Percentiles rank a stretch among this genome's conserved stretches.
phyloP scores from a whole-genome alignment of 257 asterid genomes.

The Thymus quinquecostatus region DNA sequence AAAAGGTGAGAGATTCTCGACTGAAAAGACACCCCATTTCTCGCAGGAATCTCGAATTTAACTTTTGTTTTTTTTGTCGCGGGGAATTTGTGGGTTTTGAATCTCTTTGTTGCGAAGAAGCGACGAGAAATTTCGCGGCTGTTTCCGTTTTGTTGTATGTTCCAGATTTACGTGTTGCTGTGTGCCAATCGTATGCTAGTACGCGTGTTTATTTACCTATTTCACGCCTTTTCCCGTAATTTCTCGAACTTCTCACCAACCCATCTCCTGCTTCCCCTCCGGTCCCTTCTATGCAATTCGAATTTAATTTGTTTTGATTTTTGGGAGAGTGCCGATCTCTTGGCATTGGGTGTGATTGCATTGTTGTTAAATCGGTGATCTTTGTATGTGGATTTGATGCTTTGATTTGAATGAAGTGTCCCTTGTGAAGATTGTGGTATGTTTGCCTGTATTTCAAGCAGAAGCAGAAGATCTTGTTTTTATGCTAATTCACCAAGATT shows the following conservation, averaged over 20 bases:
- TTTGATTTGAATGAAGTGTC: conserved; percentile 34
- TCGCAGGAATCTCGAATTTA: conserved; percentile 38
- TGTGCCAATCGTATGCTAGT: neutral
- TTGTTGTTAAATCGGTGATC: conserved; percentile 23
- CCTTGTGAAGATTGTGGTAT: conserved; percentile 11
- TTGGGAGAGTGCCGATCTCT: conserved; percentile 4
- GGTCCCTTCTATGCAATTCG: conserved; percentile 37
- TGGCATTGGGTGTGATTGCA: conserved; percentile 11
- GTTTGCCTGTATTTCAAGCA: conserved; percentile 1
- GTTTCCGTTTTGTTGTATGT: neutral
- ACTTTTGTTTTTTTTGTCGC: conserved; percentile 32
- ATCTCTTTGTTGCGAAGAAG: conserved; percentile 6
- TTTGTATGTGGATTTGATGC: conserved; percentile 1
- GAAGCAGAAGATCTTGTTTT: conserved; percentile 31
- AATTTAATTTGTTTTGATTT: conserved; percentile 10
- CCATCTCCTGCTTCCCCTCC: conserved; percentile 31
- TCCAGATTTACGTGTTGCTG: conserved; percentile 7
- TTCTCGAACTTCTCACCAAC: conserved; percentile 42
- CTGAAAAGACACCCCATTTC: conserved; percentile 48
- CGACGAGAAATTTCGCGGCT: neutral
- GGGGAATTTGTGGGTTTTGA: conserved; percentile 5
- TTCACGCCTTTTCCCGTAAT: conserved; percentile 25
- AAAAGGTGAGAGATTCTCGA: conserved; percentile 54
- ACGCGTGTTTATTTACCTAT: neutral
- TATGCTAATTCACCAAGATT: conserved; percentile 13